A percentile compares a stretch with the other conserved stretches of the same genome.
phyloP scores from a whole-genome alignment of 257 asterid genomes.

The Ilex aquifolium region DNA sequence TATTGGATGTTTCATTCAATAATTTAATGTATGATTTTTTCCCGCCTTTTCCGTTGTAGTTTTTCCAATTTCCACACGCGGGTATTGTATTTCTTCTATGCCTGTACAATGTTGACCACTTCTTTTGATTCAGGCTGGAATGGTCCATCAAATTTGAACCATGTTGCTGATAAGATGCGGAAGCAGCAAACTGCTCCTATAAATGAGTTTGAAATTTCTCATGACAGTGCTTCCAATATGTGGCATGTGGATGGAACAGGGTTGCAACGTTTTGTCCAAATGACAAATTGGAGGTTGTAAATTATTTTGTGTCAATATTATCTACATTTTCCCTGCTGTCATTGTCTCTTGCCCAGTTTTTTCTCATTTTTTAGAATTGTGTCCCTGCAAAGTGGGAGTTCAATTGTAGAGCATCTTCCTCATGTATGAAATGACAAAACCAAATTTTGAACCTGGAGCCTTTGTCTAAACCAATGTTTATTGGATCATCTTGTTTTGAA shows the following conservation, averaged over 20 bases:
- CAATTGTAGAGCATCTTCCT: too few species aligned
- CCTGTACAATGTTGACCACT: not conserved
- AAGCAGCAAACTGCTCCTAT: conserved; percentile 71
- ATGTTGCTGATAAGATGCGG: conserved; percentile 64
- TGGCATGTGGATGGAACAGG: conserved; percentile 87
- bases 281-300: conserved; percentile 96
- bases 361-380: not conserved
- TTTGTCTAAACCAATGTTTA: not conserved
- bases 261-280: conserved; percentile 88
- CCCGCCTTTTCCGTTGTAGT: too few species aligned
- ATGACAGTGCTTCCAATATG: conserved; percentile 38
- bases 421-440: too few species aligned
- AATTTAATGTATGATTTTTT: not conserved
- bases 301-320: not conserved
- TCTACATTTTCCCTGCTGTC: conserved; percentile 1
- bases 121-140: conserved; percentile 26
- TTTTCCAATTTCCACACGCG: too few species aligned
- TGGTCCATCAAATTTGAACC: conserved; percentile 42
- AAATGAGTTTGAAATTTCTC: conserved; percentile 71
- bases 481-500: not conserved
- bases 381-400: not conserved
- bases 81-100: not conserved
- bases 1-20: not conserved
- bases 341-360: not conserved
- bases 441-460: too few species aligned